Conservation (phyloP, 768 basidiomycete species). For the Lactarius indigo region DNA sequence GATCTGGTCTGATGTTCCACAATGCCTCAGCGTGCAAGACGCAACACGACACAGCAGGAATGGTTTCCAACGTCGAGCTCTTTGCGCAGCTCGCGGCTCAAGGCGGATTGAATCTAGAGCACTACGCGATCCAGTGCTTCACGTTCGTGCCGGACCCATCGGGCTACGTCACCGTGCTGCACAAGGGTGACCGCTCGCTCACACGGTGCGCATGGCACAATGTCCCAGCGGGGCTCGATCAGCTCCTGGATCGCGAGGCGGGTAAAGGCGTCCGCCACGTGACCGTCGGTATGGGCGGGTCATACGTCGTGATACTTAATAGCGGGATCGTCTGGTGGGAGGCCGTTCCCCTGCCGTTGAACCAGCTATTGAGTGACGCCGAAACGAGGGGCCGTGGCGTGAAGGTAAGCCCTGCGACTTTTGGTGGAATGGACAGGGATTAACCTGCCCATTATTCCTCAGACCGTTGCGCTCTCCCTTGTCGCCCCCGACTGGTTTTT, state of each 20-base stretch:
- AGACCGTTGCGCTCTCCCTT: slow-evolving; percentile 18
- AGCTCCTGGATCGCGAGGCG: slow-evolving; percentile 6
- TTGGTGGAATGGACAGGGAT: not conserved
- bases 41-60: not conserved
- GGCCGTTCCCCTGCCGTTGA: slow-evolving; percentile 1
- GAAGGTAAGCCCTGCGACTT: not conserved
- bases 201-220: slow-evolving; percentile 14
- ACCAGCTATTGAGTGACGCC: slow-evolving; percentile 5
- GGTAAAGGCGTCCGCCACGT: slow-evolving; percentile 15
- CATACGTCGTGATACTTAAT: slow-evolving; percentile 15
- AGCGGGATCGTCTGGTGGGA: slow-evolving; percentile 7
- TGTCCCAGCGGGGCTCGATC: not conserved
- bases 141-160: slow-evolving; percentile 10
- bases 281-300: slow-evolving; percentile 6
- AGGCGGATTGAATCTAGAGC: not conserved
- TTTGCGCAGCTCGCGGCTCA: not conserved
- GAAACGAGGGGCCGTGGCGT: not conserved
- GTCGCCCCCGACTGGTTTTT: slow-evolving; percentile 6
- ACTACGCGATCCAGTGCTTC: slow-evolving; percentile 16
- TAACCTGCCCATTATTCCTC: not conserved
- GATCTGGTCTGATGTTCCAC: not conserved
- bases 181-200: slow-evolving; percentile 6
- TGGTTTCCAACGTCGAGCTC: slow-evolving; percentile 11
- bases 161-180: slow-evolving; percentile 12
- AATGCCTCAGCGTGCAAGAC: slow-evolving; percentile 12